Conservation (phyloP, 345 rosid species). For the Linum tenue region DNA sequence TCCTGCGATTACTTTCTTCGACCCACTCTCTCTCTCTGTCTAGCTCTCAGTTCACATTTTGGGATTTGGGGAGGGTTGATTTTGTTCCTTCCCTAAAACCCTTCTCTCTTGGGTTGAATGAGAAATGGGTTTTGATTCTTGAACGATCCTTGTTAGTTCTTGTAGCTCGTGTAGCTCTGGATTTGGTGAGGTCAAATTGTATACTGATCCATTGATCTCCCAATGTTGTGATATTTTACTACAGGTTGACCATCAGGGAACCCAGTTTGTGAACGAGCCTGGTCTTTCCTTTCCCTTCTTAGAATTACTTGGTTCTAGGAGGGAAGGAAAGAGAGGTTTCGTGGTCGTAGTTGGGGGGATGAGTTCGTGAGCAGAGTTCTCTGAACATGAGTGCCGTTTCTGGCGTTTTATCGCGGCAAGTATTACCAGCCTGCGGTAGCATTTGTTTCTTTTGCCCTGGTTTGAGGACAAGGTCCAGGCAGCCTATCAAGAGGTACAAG, state of each 20-base stretch:
- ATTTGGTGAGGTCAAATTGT: neutral
- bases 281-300: constrained; percentile 60
- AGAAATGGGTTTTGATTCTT: neutral
- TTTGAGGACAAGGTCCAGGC: constrained; percentile 85
- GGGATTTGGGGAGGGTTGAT: too few relatives aligned
- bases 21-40: neutral
- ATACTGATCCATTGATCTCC: neutral
- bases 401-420: constrained; percentile 81
- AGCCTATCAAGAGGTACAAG: constrained; percentile 97
- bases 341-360: neutral
- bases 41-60: neutral
- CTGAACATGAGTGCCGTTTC: constrained; percentile 55
- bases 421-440: constrained; percentile 83
- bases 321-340: constrained; percentile 46
- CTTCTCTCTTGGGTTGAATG: neutral
- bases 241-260: constrained; percentile 31
- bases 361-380: constrained; percentile 4
- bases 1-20: too few relatives aligned
- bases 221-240: neutral
- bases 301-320: constrained; percentile 26
- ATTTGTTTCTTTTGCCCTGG: constrained; percentile 87
- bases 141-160: neutral
- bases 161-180: neutral
- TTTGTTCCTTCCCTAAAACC: too few relatives aligned
- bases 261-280: constrained; percentile 13